Percentiles rank a stretch among this genome's conserved stretches.
These are phyloP conservation scores for Chenopodium berlandieri DNA, from an alignment of 148 eudicot genomes.

Conservation along the genomic window DNA sequence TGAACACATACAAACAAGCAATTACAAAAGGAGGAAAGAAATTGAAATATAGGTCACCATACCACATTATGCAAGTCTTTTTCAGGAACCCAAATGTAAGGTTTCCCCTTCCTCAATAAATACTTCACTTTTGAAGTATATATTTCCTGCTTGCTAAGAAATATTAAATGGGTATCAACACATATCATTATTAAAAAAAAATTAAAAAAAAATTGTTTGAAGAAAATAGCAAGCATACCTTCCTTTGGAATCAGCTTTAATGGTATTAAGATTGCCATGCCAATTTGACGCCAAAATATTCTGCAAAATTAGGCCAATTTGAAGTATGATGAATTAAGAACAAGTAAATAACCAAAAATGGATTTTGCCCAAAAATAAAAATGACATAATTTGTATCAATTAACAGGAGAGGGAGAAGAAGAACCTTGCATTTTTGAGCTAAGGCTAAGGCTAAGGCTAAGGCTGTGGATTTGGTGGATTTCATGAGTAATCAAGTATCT, in stretches of 20 bases:
- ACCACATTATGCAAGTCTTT: constrained; percentile 77
- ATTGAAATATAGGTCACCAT: constrained; percentile 11
- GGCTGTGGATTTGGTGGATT: constrained; percentile 41
- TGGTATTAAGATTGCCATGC: constrained; percentile 82
- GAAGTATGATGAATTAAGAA: background rate
- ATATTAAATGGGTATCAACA: background rate
- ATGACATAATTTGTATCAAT: background rate
- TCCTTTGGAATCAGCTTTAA: constrained; percentile 68
- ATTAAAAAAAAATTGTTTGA: background rate
- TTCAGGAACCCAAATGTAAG: constrained; percentile 82
- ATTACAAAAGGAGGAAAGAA: background rate
- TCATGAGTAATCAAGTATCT: constrained; percentile 32
- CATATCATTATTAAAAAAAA: background rate
- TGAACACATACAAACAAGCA: background rate
- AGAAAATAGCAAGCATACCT: constrained; percentile 36
- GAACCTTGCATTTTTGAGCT: constrained; percentile 84
- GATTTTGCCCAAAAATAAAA: background rate
- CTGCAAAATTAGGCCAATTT: constrained; percentile 34
- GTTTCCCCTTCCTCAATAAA: constrained; percentile 66
- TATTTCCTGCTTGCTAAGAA: constrained; percentile 68
- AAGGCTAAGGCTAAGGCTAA: constrained; percentile 54
- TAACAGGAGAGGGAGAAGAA: background rate
- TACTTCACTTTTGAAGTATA: constrained; percentile 74
- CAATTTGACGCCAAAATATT: constrained; percentile 82
- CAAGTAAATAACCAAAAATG: too few species aligned